phyloP scores from a whole-genome alignment of 2,329 filamentous ascomycete species.

The Colletotrichum agaves region DNA sequence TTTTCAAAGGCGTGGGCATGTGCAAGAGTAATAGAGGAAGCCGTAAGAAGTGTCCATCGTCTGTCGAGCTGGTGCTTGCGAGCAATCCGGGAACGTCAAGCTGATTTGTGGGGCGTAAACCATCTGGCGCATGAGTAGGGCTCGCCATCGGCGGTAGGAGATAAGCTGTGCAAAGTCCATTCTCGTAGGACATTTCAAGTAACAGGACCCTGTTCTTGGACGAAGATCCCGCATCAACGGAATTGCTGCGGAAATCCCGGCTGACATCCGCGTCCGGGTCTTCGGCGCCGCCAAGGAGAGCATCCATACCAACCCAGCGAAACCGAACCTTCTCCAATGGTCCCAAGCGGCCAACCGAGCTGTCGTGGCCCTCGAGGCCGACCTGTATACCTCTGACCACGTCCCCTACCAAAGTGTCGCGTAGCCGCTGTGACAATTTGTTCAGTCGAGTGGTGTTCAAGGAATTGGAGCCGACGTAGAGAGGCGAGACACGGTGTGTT shows the following conservation, averaged over 20 bases:
- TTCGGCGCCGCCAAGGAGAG: slow-evolving; percentile 46
- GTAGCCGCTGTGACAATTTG: slow-evolving; percentile 58
- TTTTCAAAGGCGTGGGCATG: slow-evolving; percentile 65
- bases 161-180: slow-evolving; percentile 60
- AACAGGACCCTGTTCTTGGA: slow-evolving; percentile 49
- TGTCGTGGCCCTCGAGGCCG: slow-evolving; percentile 54
- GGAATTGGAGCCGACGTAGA: slow-evolving; percentile 56
- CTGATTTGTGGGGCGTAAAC: background rate
- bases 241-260: slow-evolving; percentile 26
- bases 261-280: slow-evolving; percentile 11
- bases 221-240: slow-evolving; percentile 1
- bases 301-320: slow-evolving; percentile 54
- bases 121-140: background rate
- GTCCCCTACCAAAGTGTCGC: slow-evolving; percentile 67
- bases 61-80: slow-evolving; percentile 6
- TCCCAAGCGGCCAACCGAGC: slow-evolving; percentile 51
- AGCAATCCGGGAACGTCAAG: slow-evolving; percentile 22
- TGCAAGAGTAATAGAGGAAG: slow-evolving; percentile 65
- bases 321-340: slow-evolving; percentile 60
- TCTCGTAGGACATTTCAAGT: slow-evolving; percentile 64
- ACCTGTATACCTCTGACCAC: slow-evolving; percentile 70
- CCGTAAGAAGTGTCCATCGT: slow-evolving; percentile 52
- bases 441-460: slow-evolving; percentile 54
- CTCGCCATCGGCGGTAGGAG: slow-evolving; percentile 53
- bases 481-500: slow-evolving; percentile 64